Conservation (phyloP, 306 rosid species). For the Ceratonia siliqua region DNA sequence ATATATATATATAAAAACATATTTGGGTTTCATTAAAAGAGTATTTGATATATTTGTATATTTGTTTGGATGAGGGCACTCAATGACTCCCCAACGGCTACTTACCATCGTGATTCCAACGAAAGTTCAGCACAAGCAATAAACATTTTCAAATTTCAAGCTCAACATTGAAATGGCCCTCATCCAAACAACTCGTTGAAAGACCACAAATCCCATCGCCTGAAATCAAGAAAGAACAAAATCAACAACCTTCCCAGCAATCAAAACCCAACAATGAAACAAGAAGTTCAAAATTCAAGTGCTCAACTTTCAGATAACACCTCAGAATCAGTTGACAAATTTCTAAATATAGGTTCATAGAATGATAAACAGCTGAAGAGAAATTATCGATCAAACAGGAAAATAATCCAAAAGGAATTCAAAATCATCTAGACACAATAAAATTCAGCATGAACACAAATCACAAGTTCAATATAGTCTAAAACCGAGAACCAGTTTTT, state of each 20-base stretch:
- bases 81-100: no score
- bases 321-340: not conserved
- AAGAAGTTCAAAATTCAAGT: not conserved
- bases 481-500: no score
- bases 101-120: no score
- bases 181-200: conserved; percentile 83
- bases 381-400: not conserved
- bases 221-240: conserved; percentile 25
- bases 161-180: conserved; percentile 58
- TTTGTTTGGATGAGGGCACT: no score
- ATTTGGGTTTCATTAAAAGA: no score
- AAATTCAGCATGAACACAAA: no score
- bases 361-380: not conserved
- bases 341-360: not conserved
- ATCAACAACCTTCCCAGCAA: not conserved
- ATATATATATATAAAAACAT: no score
- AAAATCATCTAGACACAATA: no score
- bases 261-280: not conserved
- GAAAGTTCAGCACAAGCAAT: conserved; percentile 41
- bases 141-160: conserved; percentile 68
- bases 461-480: no score
- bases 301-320: not conserved
- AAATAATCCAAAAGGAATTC: conserved; percentile 3
- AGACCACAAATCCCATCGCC: conserved; percentile 30
- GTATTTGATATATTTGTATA: no score